A percentile compares a stretch with the other conserved stretches of the same genome.
phyloP scores from a whole-genome alignment of 768 basidiomycete species.

The Russula ochroleuca region DNA sequence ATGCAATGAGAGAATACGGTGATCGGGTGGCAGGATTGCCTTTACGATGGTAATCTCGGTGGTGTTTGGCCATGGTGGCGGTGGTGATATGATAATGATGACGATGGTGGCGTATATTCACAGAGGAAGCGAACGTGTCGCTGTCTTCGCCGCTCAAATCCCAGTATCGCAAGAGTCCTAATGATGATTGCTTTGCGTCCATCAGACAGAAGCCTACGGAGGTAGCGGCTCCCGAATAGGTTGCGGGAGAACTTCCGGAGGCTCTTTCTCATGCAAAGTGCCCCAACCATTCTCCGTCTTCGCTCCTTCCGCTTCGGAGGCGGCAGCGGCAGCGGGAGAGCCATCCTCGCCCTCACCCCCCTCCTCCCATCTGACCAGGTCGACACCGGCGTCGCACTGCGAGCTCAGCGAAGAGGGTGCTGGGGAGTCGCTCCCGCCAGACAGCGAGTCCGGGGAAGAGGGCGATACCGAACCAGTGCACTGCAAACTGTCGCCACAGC shows the following conservation, averaged over 20 bases:
- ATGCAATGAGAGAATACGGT: constrained; percentile 7
- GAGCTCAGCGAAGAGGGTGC: constrained; percentile 56
- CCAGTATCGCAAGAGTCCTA: background rate
- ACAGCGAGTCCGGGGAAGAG: constrained; percentile 34
- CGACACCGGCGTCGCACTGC: constrained; percentile 32
- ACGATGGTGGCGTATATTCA: constrained; percentile 1
- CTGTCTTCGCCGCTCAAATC: constrained; percentile 1
- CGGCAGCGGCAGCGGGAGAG: no score
- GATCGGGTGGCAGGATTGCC: background rate
- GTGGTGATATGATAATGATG: background rate
- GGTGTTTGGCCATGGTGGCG: background rate
- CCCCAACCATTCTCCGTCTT: background rate
- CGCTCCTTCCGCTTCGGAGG: background rate
- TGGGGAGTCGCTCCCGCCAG: constrained; percentile 52
- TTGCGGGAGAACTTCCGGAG: background rate
- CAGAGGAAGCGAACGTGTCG: constrained; percentile 6
- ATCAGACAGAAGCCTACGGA: background rate
- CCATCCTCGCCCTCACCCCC: constrained; percentile 29
- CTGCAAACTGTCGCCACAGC: constrained; percentile 1
- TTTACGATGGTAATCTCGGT: background rate
- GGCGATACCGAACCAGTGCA: constrained; percentile 24
- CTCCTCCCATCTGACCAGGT: constrained; percentile 21
- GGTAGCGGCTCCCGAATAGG: background rate
- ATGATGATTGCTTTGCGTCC: background rate
- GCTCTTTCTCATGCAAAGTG: constrained; percentile 5